phyloP scores from a whole-genome alignment of 139 green algal genomes.

The Pseudopediastrum boryanum region DNA sequence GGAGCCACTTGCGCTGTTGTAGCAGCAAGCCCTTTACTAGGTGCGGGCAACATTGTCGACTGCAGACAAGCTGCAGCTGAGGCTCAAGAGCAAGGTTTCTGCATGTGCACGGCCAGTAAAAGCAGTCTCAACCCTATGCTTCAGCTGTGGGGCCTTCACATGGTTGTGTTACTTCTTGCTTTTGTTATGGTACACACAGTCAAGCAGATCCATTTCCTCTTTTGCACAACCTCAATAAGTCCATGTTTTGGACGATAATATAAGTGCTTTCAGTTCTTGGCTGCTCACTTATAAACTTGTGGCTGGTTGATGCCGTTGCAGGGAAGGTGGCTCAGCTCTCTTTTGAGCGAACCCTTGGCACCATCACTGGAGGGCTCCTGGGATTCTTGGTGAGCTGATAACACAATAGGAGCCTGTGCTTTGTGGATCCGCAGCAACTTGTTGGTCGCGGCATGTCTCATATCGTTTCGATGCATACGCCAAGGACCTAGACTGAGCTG shows the following conservation, averaged over 20 bases:
- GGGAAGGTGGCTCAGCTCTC: slow-evolving; percentile 20
- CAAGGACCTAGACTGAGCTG: background rate
- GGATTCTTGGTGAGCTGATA: slow-evolving; percentile 29
- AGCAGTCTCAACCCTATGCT: no score
- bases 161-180: background rate
- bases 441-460: background rate
- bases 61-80: no score
- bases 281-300: no score
- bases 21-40: slow-evolving; percentile 20
- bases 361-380: slow-evolving; percentile 24
- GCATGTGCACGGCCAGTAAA: no score
- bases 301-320: background rate
- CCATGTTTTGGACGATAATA: no score
- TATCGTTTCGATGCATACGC: background rate
- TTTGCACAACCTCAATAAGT: no score
- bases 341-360: slow-evolving; percentile 27
- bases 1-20: slow-evolving; percentile 31
- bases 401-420: background rate
- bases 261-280: no score
- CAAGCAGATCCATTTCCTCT: background rate
- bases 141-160: background rate
- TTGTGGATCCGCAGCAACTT: background rate
- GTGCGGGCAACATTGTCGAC: no score
- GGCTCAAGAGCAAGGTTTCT: no score
- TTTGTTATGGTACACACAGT: background rate